Conservation (phyloP, 2,329 filamentous ascomycete genomes). For the Pestalotiopsis sp. region DNA sequence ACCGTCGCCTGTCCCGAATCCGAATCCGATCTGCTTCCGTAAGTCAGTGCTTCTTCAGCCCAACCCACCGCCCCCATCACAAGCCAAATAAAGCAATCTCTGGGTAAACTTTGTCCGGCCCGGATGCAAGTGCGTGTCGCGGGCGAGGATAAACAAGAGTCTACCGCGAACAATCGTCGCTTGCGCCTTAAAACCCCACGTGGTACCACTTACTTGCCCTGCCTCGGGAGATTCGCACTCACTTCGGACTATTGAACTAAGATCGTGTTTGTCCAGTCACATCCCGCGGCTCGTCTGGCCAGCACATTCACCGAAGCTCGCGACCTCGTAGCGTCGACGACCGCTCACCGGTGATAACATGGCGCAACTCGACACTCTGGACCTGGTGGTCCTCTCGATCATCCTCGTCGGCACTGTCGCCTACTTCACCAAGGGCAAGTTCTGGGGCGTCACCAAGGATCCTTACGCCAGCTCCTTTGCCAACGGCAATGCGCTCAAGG, state of each 20-base stretch:
- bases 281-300: neutral
- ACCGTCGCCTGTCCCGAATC: neutral
- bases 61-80: conserved; percentile 1
- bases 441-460: conserved; percentile 88
- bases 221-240: neutral
- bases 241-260: neutral
- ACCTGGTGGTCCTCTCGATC: conserved; percentile 85
- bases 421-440: conserved; percentile 96
- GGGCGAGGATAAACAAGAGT: neutral
- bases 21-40: conserved; percentile 3
- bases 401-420: conserved; percentile 86
- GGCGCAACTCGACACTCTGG: conserved; percentile 95
- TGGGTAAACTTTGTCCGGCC: neutral
- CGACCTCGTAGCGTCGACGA: conserved; percentile 2
- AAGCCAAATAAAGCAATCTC: neutral
- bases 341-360: conserved; percentile 51
- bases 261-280: conserved; percentile 7
- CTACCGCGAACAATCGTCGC: neutral
- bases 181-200: neutral
- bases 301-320: neutral
- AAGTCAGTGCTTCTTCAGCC: neutral
- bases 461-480: conserved; percentile 80
- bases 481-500: conserved; percentile 70
- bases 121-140: neutral
- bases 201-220: neutral